These are phyloP conservation scores for Suillus tomentosus DNA, from an alignment of 768 basidiomycete genomes.

Conservation along the genomic window DNA sequence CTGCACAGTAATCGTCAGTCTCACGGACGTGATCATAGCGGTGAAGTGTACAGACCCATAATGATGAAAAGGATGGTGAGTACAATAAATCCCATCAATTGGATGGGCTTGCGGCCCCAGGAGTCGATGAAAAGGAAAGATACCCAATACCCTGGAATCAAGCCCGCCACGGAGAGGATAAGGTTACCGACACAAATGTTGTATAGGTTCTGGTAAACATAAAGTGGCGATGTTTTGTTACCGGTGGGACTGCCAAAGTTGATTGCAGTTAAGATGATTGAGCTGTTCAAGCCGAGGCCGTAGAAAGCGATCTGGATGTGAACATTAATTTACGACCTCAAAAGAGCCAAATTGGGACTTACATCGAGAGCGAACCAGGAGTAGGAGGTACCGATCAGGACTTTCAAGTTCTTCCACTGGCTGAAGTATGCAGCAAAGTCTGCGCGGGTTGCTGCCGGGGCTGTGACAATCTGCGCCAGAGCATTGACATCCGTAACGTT, in stretches of 20 bases:
- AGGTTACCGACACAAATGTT: constrained; percentile 77
- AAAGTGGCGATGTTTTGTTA: constrained; percentile 30
- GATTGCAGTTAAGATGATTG: constrained; percentile 73
- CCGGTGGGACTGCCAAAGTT: constrained; percentile 51
- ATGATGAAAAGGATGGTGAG: constrained; percentile 67
- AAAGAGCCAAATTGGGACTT: constrained; percentile 26
- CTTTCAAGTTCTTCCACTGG: constrained; percentile 76
- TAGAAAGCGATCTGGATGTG: constrained; percentile 75
- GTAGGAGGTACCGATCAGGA: constrained; percentile 75
- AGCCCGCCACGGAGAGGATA: constrained; percentile 73
- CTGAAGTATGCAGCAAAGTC: constrained; percentile 75
- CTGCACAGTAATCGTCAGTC: constrained; percentile 34
- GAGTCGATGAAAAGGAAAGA: constrained; percentile 66
- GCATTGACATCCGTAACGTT: constrained; percentile 56
- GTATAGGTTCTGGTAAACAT: constrained; percentile 57
- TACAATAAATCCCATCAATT: constrained; percentile 72
- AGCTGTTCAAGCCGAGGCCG: constrained; percentile 83
- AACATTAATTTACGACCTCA: constrained; percentile 8
- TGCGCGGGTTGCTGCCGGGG: constrained; percentile 64
- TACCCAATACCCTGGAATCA: constrained; percentile 75
- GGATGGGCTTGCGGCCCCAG: constrained; percentile 84
- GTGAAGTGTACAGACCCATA: constrained; percentile 54
- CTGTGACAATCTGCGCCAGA: constrained; percentile 58
- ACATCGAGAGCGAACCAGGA: constrained; percentile 91
- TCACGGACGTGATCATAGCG: not conserved